Evolutionary conservation across 179 eudicot genomes (phyloP), one percentile per base, ranked within the genome.

Genomic region (Actinidia chinensis): DNA sequence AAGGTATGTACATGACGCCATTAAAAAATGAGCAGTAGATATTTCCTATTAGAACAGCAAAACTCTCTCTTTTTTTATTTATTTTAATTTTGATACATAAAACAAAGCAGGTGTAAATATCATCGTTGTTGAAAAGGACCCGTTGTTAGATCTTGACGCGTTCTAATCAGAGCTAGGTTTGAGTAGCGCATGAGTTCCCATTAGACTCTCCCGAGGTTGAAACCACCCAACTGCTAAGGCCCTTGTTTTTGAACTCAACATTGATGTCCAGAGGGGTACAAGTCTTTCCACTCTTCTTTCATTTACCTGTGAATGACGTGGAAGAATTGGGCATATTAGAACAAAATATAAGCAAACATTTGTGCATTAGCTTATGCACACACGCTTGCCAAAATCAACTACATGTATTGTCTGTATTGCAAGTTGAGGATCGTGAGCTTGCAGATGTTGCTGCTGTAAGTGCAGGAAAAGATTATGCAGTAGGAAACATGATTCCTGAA

Each of bases 401-500:
- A 14, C 70, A 71, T 11, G 44, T 44, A 28, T 54, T 25, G 6
- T 70, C 23, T 15, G 10, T 72, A 9, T 64, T 73, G 54, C 89
- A 90, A 90, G 91, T 89, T 77, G 88, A 87, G 83, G 92, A 90
- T 84, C 80, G 82, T 81, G 92, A 90, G 82, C 83, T 90, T 64
- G 89, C 87, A 55, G 79, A 89, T 83, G 94, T 89, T 71, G 92
- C 94, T 55, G 88, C 94, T 42, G 91, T 90, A 42, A 90, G 94
- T 66, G 92, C 94, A 6, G 92, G 94, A 52, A 89, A 90, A 61
- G 90, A 87, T 78, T 83, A 83, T 80, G 89, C 40, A 56, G 90
- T 90, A 6, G 98, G 98, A 83, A 90, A 87, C 74, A 90, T 95
- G 98, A 95, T 93, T 51, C 83, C 88, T 43, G 89, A 89, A 51